Percentiles rank a stretch among this genome's conserved stretches.
These are phyloP conservation scores for Straminergon stramineum DNA, from an alignment of 225 moss, liverwort and hornwort species.

Conservation along the genomic window DNA sequence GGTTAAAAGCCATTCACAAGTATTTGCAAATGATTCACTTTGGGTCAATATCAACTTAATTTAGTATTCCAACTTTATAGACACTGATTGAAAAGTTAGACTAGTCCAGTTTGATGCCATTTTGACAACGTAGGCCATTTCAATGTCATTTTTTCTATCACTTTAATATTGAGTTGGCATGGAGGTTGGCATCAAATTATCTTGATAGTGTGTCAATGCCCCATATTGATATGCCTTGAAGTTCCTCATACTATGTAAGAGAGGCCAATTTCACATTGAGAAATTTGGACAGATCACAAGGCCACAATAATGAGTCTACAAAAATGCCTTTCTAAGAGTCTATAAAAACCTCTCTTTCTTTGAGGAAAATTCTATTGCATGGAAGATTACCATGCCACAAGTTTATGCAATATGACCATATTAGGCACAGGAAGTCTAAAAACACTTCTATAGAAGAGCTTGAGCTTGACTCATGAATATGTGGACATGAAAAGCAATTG, in stretches of 20 bases:
- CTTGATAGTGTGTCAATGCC: no score
- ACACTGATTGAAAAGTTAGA: no score
- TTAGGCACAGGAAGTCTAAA: neutral
- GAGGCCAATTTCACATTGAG: neutral
- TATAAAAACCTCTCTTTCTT: neutral
- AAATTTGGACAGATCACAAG: neutral
- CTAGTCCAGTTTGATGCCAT: no score
- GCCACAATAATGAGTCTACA: neutral
- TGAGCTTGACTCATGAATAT: neutral
- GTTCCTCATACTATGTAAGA: no score
- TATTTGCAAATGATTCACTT: neutral
- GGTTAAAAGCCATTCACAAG: fast-evolving
- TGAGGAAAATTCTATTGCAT: neutral
- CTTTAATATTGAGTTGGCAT: no score
- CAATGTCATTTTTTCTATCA: no score
- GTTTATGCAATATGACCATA: neutral
- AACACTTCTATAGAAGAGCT: neutral
- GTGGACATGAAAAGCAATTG: neutral
- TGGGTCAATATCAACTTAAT: neutral
- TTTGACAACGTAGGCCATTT: no score
- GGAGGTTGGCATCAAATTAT: no score
- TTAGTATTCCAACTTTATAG: neutral
- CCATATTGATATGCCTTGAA: no score
- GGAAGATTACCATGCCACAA: fast-evolving
- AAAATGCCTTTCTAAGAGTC: neutral